Conservation (phyloP, 495 filamentous ascomycete species). For the Talaromyces proteolyticus region DNA sequence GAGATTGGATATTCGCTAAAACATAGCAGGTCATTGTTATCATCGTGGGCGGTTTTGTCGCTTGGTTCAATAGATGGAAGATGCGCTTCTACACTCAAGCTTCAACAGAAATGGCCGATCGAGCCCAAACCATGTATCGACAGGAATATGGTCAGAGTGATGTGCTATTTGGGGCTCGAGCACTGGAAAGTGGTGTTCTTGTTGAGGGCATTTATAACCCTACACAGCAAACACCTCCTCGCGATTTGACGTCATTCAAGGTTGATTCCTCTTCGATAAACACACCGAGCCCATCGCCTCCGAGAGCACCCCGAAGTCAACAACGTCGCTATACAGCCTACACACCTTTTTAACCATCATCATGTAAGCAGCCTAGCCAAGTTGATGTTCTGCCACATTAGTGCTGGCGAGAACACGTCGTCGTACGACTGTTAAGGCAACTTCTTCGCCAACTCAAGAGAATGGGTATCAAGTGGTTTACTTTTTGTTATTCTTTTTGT, state of each 20-base stretch:
- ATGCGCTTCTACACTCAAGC: slow-evolving; percentile 28
- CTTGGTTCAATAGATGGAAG: slow-evolving; percentile 54
- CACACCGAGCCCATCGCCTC: slow-evolving; percentile 10
- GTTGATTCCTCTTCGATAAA: slow-evolving; percentile 12
- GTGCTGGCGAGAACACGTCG: too few relatives aligned
- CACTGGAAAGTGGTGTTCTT: slow-evolving; percentile 78
- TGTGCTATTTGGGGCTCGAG: slow-evolving; percentile 84
- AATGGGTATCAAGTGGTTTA: too few relatives aligned
- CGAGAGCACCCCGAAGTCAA: slow-evolving; percentile 1
- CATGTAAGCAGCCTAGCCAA: not conserved
- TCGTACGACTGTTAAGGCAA: too few relatives aligned
- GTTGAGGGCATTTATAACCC: slow-evolving; percentile 90
- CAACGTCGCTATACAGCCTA: not conserved
- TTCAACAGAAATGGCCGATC: slow-evolving; percentile 43
- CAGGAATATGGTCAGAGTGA: slow-evolving; percentile 43
- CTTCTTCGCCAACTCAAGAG: too few relatives aligned
- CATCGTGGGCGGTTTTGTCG: slow-evolving; percentile 33
- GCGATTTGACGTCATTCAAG: slow-evolving; percentile 9
- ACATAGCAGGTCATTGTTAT: slow-evolving; percentile 40
- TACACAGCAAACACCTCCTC: slow-evolving; percentile 43
- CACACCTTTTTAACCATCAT: not conserved
- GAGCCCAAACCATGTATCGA: slow-evolving; percentile 26
- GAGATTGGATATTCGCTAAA: slow-evolving; percentile 22
- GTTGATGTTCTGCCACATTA: not conserved
- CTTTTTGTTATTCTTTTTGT: too few relatives aligned